Conservation (phyloP, 2,329 filamentous ascomycete species). For the Aspergillus spinulosporus region DNA sequence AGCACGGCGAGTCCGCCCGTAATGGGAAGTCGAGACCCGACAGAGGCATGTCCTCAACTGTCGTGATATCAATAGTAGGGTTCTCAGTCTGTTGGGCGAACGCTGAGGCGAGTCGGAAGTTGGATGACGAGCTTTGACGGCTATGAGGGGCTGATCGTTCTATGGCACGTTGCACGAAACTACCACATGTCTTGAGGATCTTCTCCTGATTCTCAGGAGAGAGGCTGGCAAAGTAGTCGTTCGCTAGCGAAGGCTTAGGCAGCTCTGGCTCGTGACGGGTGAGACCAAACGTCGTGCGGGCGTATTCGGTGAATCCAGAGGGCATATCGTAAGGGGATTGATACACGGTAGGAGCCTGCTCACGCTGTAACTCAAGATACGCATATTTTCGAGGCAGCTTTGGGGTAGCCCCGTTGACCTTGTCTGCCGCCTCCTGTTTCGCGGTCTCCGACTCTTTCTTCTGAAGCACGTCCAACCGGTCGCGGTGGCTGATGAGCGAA, state of each 20-base stretch:
- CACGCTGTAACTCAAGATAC: conserved; percentile 42
- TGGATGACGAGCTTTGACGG: conserved; percentile 40
- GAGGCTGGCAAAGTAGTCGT: conserved; percentile 44
- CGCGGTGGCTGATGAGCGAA: conserved; percentile 42
- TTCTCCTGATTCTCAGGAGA: conserved; percentile 44
- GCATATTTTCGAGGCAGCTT: conserved; percentile 42
- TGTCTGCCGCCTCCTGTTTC: conserved; percentile 36
- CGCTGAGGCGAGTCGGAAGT: conserved; percentile 39
- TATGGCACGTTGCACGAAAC: conserved; percentile 42
- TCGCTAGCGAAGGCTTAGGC: conserved; percentile 42
- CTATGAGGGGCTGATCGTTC: conserved; percentile 40
- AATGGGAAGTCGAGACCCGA: conserved; percentile 40
- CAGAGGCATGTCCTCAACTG: conserved; percentile 40
- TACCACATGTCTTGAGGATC: conserved; percentile 45
- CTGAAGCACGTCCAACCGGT: conserved; percentile 41
- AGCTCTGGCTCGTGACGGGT: conserved; percentile 36
- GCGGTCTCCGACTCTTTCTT: conserved; percentile 39
- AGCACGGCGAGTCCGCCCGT: conserved; percentile 45
- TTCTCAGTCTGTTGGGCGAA: conserved; percentile 43
- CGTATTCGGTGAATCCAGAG: conserved; percentile 45
- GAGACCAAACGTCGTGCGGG: conserved; percentile 41
- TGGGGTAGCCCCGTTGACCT: conserved; percentile 30
- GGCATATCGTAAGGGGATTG: conserved; percentile 47
- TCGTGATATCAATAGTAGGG: conserved; percentile 45
- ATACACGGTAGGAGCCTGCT: conserved; percentile 41